These are phyloP conservation scores for Leishmania mexicana DNA, from an alignment of 208 protist species.

Conservation along the genomic window DNA sequence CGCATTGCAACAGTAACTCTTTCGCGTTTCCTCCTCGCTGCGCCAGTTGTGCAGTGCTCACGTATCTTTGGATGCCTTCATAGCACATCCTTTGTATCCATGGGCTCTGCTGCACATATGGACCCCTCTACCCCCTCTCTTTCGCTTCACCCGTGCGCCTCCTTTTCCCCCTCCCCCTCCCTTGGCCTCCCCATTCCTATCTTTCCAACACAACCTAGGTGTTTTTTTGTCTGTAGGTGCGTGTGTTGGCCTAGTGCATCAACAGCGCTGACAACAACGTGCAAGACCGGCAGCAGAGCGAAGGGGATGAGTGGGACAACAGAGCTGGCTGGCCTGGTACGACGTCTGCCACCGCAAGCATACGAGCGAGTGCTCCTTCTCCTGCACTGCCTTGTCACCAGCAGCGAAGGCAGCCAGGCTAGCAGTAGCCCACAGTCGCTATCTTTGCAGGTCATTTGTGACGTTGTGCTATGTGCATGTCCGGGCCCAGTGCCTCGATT, in stretches of 20 bases:
- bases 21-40: not conserved
- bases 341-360: slow-evolving; percentile 33
- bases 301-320: slow-evolving; percentile 23
- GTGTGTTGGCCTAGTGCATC: not conserved
- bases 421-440: slow-evolving; percentile 9
- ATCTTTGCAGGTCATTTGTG: slow-evolving; percentile 28
- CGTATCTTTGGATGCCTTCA: not conserved
- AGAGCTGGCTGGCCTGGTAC: slow-evolving; percentile 43
- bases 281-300: not conserved
- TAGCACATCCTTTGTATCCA: not conserved
- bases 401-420: not conserved
- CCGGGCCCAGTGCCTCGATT: slow-evolving; percentile 50
- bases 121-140: not conserved
- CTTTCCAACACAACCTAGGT: not conserved
- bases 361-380: slow-evolving; percentile 37
- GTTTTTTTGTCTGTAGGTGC: not conserved
- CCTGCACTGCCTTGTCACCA: slow-evolving; percentile 23
- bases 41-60: not conserved
- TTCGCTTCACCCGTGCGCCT: not conserved
- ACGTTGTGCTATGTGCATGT: slow-evolving; percentile 35
- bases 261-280: not conserved
- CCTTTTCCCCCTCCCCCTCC: not conserved
- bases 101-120: not conserved
- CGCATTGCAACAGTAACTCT: not conserved
- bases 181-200: not conserved